phyloP scores from a whole-genome alignment of 2,329 filamentous ascomycete genomes.

The Orbilia blumenaviensis region DNA sequence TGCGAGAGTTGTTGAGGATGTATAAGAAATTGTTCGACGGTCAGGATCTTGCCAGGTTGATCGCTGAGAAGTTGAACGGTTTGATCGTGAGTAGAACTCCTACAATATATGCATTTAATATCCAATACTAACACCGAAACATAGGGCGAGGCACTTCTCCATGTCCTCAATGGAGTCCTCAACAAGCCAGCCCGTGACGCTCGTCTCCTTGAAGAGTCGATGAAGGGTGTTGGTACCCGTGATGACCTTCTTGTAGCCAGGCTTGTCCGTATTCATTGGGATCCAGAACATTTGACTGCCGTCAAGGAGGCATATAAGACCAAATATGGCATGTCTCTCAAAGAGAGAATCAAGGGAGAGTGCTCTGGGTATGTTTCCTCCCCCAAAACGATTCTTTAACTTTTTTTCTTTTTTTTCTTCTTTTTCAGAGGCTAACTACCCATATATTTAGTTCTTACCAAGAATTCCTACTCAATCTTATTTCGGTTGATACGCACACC shows the following conservation, averaged over 20 bases:
- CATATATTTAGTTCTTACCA: constrained; percentile 23
- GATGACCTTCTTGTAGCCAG: constrained; percentile 83
- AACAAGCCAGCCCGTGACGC: constrained; percentile 94
- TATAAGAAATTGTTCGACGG: constrained; percentile 76
- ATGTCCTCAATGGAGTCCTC: constrained; percentile 95
- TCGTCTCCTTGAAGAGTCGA: constrained; percentile 86
- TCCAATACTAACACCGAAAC: background rate
- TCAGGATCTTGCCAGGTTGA: constrained; percentile 86
- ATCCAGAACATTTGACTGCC: constrained; percentile 78
- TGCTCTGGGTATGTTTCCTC: constrained; percentile 45
- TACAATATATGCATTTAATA: constrained; percentile 11
- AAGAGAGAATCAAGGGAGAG: constrained; percentile 71
- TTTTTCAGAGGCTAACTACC: background rate
- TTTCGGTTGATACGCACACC: constrained; percentile 47
- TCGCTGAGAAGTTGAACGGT: constrained; percentile 87
- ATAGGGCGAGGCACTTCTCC: constrained; percentile 90
- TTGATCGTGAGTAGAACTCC: constrained; percentile 76
- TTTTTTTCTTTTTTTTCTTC: background rate
- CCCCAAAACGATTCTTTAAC: too few relatives aligned
- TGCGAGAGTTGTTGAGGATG: constrained; percentile 78
- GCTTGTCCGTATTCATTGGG: constrained; percentile 91
- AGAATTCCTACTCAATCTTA: constrained; percentile 47
- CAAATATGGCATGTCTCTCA: constrained; percentile 77
- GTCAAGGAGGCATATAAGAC: constrained; percentile 82
- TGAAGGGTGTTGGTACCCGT: constrained; percentile 65